Conservation (phyloP, 306 rosid genomes). For the Datisca glomerata region DNA sequence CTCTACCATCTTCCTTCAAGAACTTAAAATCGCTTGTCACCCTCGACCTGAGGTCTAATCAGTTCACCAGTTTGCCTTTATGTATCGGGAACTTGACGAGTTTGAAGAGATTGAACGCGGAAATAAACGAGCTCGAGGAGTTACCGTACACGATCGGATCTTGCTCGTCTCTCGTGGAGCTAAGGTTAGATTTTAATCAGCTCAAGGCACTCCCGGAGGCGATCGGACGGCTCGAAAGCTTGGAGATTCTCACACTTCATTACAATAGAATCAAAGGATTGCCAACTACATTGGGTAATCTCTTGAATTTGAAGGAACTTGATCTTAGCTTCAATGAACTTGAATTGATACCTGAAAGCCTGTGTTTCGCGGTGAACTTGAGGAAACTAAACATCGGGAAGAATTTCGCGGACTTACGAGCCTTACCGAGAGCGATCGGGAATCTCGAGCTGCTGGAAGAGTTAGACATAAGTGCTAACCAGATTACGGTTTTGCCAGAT, state of each 20-base stretch:
- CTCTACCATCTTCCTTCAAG: conserved; percentile 62
- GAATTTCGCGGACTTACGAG: conserved; percentile 74
- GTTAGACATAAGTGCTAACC: conserved; percentile 81
- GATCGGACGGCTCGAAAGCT: conserved; percentile 60
- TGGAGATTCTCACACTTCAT: conserved; percentile 66
- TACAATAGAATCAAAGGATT: conserved; percentile 63
- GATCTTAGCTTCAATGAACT: conserved; percentile 88
- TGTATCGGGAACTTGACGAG: conserved; percentile 44
- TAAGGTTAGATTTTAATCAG: conserved; percentile 67
- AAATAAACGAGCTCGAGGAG: conserved; percentile 70
- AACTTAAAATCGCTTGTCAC: conserved; percentile 49
- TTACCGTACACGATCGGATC: conserved; percentile 73
- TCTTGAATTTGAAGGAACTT: conserved; percentile 61
- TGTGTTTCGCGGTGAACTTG: conserved; percentile 55
- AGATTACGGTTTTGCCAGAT: conserved; percentile 59
- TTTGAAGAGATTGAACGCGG: conserved; percentile 50
- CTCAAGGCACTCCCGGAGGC: conserved; percentile 86
- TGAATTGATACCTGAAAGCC: conserved; percentile 50
- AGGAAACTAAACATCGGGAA: conserved; percentile 59
- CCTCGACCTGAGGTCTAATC: conserved; percentile 73
- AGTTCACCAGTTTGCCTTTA: conserved; percentile 51
- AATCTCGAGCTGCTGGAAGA: conserved; percentile 89
- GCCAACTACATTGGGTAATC: conserved; percentile 63
- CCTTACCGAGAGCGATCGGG: conserved; percentile 75
- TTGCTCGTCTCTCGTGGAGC: conserved; percentile 44